A percentile compares a stretch with the other conserved stretches of the same genome.
These are phyloP conservation scores for Claviceps spartinae DNA, from an alignment of 2,329 filamentous ascomycete genomes.

Conservation along the genomic window DNA sequence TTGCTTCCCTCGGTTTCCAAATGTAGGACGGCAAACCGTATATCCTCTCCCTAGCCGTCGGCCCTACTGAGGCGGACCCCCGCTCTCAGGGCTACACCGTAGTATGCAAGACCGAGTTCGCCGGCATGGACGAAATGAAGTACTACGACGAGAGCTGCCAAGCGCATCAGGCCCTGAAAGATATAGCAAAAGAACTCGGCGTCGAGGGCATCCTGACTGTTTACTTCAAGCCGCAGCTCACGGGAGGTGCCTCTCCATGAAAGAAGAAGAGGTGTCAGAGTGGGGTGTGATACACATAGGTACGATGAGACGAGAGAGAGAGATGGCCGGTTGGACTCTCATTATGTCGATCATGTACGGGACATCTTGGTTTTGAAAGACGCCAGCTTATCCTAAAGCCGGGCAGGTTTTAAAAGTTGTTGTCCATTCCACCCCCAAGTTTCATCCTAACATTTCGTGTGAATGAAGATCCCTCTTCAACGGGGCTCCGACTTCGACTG, in stretches of 20 bases:
- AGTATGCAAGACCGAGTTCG: constrained; percentile 49
- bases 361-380: not conserved
- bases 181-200: constrained; percentile 17
- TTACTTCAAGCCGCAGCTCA: constrained; percentile 24
- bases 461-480: not conserved
- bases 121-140: constrained; percentile 51
- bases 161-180: constrained; percentile 30
- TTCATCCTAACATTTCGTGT: not conserved
- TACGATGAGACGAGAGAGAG: too few species aligned
- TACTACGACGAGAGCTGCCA: constrained; percentile 48
- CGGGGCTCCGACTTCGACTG: not conserved
- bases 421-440: not conserved
- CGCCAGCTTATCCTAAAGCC: not conserved
- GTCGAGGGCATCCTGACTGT: constrained; percentile 26
- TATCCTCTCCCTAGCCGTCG: constrained; percentile 44
- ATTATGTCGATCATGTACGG: not conserved
- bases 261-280: not conserved
- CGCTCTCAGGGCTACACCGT: constrained; percentile 54
- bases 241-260: constrained; percentile 10
- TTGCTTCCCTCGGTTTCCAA: not conserved
- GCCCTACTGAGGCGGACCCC: constrained; percentile 39
- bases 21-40: constrained; percentile 56
- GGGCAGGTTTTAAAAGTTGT: not conserved
- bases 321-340: not conserved
- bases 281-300: too few species aligned